Evolutionary conservation across 257 asterid species (phyloP).

Genomic region (Nicotiana obtusifolia): DNA sequence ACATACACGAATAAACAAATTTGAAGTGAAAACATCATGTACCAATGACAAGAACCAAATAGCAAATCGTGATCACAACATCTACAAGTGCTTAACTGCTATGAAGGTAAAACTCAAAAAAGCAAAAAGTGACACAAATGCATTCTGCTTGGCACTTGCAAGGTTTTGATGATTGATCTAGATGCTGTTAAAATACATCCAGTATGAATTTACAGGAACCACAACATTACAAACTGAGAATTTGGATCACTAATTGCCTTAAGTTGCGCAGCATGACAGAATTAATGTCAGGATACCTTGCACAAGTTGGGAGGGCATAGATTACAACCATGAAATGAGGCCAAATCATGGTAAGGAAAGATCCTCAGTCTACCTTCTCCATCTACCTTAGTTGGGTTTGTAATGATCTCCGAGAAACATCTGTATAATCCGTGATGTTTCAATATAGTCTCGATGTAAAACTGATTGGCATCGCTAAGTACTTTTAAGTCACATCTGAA

Average conservation of each 20-base stretch:
- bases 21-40: not conserved
- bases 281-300: slow-evolving; percentile 44
- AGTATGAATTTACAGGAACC: not conserved
- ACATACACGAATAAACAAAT: not conserved
- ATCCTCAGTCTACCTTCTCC: slow-evolving; percentile 56
- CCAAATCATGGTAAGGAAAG: slow-evolving; percentile 46
- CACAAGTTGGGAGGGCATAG: slow-evolving; percentile 82
- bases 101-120: not conserved
- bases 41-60: not conserved
- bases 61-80: not conserved
- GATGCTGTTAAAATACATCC: not conserved
- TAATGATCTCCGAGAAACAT: slow-evolving; percentile 68
- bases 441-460: slow-evolving; percentile 68
- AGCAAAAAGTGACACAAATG: not conserved
- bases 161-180: not conserved
- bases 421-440: slow-evolving; percentile 47
- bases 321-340: slow-evolving; percentile 44
- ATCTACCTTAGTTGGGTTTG: slow-evolving; percentile 52
- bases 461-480: slow-evolving; percentile 67
- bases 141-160: not conserved
- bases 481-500: slow-evolving; percentile 83
- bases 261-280: not conserved
- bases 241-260: not conserved
- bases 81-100: not conserved
- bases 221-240: not conserved